phyloP scores from a whole-genome alignment of 345 rosid species.

The Lepidium sativum region DNA sequence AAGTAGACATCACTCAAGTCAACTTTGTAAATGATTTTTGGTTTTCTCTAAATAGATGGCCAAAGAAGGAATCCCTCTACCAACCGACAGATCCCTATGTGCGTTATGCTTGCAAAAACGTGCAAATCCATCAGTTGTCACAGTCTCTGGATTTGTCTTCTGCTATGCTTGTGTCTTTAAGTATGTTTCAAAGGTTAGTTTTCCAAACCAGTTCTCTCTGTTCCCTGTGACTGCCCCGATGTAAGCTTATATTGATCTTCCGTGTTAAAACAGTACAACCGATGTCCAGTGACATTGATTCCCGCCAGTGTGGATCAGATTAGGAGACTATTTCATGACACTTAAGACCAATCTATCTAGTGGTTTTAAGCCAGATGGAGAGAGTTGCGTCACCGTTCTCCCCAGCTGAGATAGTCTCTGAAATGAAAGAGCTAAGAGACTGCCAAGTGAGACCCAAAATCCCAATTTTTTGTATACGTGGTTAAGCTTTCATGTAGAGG shows the following conservation, averaged over 20 bases:
- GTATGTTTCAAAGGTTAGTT: constrained; percentile 75
- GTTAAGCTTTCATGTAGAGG: constrained; percentile 16
- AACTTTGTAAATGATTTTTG: background rate
- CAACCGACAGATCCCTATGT: constrained; percentile 65
- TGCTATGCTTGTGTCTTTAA: constrained; percentile 94
- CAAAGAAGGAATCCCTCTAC: constrained; percentile 78
- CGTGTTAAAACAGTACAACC: constrained; percentile 54
- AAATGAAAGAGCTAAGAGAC: background rate
- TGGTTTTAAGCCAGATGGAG: constrained; percentile 4
- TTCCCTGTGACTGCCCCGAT: background rate
- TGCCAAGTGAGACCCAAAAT: constrained; percentile 10
- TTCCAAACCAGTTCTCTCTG: background rate
- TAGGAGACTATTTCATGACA: constrained; percentile 87
- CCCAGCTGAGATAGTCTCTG: background rate
- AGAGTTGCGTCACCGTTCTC: background rate
- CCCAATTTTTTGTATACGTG: background rate
- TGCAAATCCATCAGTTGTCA: constrained; percentile 89
- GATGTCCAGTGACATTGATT: constrained; percentile 86
- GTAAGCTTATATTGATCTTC: constrained; percentile 3
- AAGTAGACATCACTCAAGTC: background rate
- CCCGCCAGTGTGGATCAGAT: constrained; percentile 72
- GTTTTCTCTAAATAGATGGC: constrained; percentile 47
- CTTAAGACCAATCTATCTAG: constrained; percentile 29
- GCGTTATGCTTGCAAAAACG: constrained; percentile 93
- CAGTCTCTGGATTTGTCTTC: constrained; percentile 90